Conservation (phyloP, 225 moss, liverwort and hornwort genomes). For the Antitrichia curtipendula region DNA sequence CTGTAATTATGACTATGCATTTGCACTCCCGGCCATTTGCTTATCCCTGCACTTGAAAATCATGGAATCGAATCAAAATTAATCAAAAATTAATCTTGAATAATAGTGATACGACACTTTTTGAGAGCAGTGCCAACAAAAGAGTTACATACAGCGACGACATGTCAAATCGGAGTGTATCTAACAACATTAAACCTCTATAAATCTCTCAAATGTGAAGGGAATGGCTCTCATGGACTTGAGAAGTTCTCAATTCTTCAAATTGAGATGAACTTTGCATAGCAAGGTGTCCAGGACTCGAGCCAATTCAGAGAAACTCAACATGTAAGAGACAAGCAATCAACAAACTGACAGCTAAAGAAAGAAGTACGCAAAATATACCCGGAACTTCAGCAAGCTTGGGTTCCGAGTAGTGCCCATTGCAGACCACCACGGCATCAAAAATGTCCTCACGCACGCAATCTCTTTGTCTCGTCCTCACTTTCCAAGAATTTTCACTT, state of each 20-base stretch:
- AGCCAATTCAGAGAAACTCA: not conserved
- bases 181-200: not conserved
- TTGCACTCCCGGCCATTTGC: constrained; percentile 71
- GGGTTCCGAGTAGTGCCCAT: constrained; percentile 75
- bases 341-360: not conserved
- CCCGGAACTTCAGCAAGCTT: constrained; percentile 57
- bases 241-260: not conserved
- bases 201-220: not conserved
- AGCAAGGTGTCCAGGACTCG: not conserved
- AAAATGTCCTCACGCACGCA: constrained; percentile 26
- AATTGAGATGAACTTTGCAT: not conserved
- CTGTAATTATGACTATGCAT: constrained; percentile 96
- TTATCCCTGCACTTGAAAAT: constrained; percentile 43
- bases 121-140: not conserved
- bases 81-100: not conserved
- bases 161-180: not conserved
- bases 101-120: not conserved
- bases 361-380: not conserved
- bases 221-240: not conserved
- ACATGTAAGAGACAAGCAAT: not conserved
- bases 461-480: constrained; percentile 18
- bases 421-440: constrained; percentile 83
- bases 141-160: not conserved
- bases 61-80: not conserved
- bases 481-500: not conserved